These are phyloP conservation scores for Verticillium nubilum DNA, from an alignment of 2,329 filamentous ascomycete genomes.

Conservation along the genomic window DNA sequence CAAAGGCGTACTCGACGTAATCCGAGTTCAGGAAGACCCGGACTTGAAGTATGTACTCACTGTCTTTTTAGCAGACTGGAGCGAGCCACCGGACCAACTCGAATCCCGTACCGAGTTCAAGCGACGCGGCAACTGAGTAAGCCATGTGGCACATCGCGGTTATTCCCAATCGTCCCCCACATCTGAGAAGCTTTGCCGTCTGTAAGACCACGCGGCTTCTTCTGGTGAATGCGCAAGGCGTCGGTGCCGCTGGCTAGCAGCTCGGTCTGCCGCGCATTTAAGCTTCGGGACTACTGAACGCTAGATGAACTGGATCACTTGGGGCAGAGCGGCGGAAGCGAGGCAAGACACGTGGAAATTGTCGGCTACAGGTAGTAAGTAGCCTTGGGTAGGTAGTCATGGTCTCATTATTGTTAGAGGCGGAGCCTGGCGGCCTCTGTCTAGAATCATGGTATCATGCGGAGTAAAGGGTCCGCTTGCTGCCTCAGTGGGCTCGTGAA, in stretches of 20 bases:
- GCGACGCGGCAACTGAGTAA: neutral
- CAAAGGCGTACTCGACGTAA: no score
- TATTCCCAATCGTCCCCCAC: neutral
- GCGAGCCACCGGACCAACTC: no score
- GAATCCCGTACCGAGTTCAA: no score
- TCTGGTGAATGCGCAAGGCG: neutral
- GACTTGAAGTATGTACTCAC: no score
- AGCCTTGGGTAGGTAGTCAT: neutral
- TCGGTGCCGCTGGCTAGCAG: no score
- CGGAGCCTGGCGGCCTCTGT: neutral
- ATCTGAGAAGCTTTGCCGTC: neutral
- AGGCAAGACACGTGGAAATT: neutral
- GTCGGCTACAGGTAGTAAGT: neutral
- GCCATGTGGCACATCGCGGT: neutral
- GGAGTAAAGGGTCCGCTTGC: neutral
- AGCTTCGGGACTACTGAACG: neutral
- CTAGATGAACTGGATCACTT: neutral
- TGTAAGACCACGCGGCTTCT: neutral
- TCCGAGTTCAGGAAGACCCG: no score
- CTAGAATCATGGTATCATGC: neutral
- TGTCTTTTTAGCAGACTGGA: no score
- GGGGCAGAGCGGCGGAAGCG: neutral
- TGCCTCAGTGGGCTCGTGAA: neutral
- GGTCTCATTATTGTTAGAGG: neutral
- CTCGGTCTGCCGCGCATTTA: neutral